phyloP scores from a whole-genome alignment of 139 green algal species.

The Edaphochlamys debaryana region DNA sequence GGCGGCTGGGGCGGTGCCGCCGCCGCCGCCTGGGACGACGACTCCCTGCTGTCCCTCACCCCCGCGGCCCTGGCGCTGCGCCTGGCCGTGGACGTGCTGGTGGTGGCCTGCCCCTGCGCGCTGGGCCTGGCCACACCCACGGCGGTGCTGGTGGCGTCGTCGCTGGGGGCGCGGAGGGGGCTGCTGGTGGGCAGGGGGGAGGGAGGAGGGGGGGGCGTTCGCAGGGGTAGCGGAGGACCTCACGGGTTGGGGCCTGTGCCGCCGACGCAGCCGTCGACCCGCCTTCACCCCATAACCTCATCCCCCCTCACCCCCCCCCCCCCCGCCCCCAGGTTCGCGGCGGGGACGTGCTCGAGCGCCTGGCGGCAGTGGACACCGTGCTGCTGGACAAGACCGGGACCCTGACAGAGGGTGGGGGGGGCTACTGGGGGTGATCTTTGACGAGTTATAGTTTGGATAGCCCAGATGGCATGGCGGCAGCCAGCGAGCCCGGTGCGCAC shows the following conservation, averaged over 20 bases:
- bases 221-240: no score
- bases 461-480: no score
- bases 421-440: no score
- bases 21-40: neutral
- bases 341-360: conserved; percentile 90
- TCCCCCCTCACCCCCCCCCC: neutral
- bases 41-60: conserved; percentile 10
- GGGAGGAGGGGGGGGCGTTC: neutral
- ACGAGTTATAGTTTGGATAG: no score
- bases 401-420: conserved; percentile 77
- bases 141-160: conserved; percentile 87
- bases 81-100: conserved; percentile 93
- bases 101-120: conserved; percentile 97
- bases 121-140: conserved; percentile 97
- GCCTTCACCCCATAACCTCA: neutral
- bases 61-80: conserved; percentile 79
- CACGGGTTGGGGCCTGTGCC: no score
- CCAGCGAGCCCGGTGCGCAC: no score
- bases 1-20: conserved; percentile 27
- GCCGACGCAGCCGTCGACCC: no score
- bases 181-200: conserved; percentile 82
- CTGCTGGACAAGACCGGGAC: conserved; percentile 99
- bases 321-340: conserved; percentile 48
- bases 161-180: conserved; percentile 76
- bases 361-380: conserved; percentile 74